Evolutionary conservation across 768 basidiomycete genomes (phyloP), one percentile per base, ranked within the genome.

Genomic region (Psilocybe cyanescens): DNA sequence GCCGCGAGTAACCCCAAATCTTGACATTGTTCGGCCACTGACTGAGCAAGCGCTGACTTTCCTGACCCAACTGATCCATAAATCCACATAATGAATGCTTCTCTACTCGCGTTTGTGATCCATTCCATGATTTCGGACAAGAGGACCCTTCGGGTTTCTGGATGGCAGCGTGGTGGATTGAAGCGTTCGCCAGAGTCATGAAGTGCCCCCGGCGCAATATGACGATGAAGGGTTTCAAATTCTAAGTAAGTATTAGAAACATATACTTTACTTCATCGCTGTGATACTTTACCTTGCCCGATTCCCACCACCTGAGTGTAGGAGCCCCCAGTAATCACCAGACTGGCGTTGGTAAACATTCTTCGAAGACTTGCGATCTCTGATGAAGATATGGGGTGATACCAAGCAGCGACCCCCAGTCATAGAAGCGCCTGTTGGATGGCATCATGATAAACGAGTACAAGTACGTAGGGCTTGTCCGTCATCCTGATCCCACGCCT

Each of bases 11-110:
- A 12, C 17, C 55, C 60, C 19, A 33, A 19, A 2, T 46, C 51
- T 16, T 55, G 46, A 12, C 59, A 63, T 8, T 37, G 31, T 45
- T 68, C 67, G 0, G 64, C 67, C n/a, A 68, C 49, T 12, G 67
- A 64, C 41, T 68, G 64, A 0, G 58, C 53, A 4, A 68, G 59
- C 2, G 67, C 64, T n/a, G 67, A 65, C 35, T 68, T 68, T 3
- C 67, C 67, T 14, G 67, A 57, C 8, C 67, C 67, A 3, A 59
- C 64, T 12, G 62, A 47, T 1, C 67, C 64, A 11, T 65, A 52
- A 4, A 65, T 52, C 64, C 67, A 68, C 1, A 63, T 9, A 8
- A 64, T 48, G 41, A 39, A 35, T 12, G 53, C 33, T 7, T 46
- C 12, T 5, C 53, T 55, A 33, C 37, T 41, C 1, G 14, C 1